Evolutionary conservation across 148 eudicot genomes (phyloP), one percentile per base, ranked within the genome.

Genomic region (Camellia granthamiana): DNA sequence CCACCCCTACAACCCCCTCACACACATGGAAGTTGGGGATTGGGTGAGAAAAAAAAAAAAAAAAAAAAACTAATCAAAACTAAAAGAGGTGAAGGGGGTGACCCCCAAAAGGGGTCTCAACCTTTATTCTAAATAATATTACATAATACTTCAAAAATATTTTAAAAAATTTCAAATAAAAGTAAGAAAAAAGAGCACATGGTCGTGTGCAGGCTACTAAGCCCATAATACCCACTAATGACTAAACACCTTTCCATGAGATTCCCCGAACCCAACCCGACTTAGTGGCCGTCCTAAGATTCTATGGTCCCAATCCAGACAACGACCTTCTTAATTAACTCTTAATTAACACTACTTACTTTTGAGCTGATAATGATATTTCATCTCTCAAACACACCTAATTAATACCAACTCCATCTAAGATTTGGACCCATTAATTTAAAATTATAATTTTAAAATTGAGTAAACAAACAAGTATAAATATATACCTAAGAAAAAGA

Each of bases 271-370:
- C 84, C 62, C 79, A 54, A 16, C 79, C 83, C 80, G 62, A 81
- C 80, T 69, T 74, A 65, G 68, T 81, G 84, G 87, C 87, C 87
- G 87, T 81, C 87, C 84, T 54, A 81, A 81, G 84, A 84, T 84
- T 74, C 87, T 81, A 67, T 78, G 84, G 84, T 81, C 87, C 87
- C 87, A 59, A 66, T 21, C 81, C 15, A 60, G 70, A 75, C 60
- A 60, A 74, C 61, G 59, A 77, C 72, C 71, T 38, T 16, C 44
- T 58, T 30, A 9, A 16, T 14, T 18, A 8, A 5, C 46, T 66
- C 46, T 41, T 41, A 11, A 66, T 30, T 30, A 30, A 30, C 38
- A 30, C 38, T 30, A 30, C 38, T 30, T 10, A 21, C 18, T 21
- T 72, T 19, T 38, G 6, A 6, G 74, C 61, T 83, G 70, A 78